Base-by-base conservation (phyloP, 371 early-diverging fungal genomes). In the Funneliformis caledonium region DNA sequence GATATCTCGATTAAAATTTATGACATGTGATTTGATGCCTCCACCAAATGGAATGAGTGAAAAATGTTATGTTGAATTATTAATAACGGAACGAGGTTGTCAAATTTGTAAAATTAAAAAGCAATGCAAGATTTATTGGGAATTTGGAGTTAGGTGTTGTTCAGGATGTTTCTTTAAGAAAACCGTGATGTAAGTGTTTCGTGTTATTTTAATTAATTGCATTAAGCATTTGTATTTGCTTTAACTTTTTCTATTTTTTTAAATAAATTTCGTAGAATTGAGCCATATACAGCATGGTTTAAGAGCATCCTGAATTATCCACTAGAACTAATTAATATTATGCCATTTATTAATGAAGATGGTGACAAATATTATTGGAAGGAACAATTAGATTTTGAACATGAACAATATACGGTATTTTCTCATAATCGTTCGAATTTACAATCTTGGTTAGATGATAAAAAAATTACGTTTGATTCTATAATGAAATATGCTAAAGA, bases 101-200 rank as follows among this genome's bases (percentile, higher is more conserved):
- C 74, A 73, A 59, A 50, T 73, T 56, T 73, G 74, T 73, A 31
- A 42, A 14, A 22, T 9, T 14, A 48, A 16, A 14, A 73, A 56
- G 56, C 19, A 52, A 50, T 70, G 50, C 19, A 73, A 73, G 26
- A 50, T 73, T 52, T 73, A 52, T 73, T 73, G 26, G 48, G 74
- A 26, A 19, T 73, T 33, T 37, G 10, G 2, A 26, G 12, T 73
- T 14, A 73, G 74, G 12, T 73, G 74, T 59, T 73, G 74, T 59
- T 5, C 0, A 33, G n/a, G 0, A 8, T 73, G 74, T 73, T n/a
- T 56, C 7, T 33, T 7, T 10, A 2, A 48, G 16, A 73, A 33
- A 42, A 33, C 56, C 16, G 12, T 73, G 16, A 56, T 52, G 74
- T 73, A 73, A 16, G 9, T 56, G 6, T 75, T 16, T 12, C 26